Evolutionary conservation across 257 asterid genomes (phyloP).

Genomic region (Nicotiana paniculata): DNA sequence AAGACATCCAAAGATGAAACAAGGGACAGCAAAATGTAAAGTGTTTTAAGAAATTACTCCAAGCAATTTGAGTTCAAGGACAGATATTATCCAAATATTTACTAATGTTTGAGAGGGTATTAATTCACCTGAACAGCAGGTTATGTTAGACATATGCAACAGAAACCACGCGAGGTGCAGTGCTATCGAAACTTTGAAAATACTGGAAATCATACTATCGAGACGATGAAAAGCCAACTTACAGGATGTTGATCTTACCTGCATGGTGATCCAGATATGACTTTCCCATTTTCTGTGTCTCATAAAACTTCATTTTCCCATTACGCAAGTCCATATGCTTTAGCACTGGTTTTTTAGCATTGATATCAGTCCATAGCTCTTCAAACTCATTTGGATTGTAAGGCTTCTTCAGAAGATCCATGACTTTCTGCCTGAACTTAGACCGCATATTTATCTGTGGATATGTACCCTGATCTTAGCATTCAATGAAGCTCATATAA

Average conservation of each 20-base stretch:
- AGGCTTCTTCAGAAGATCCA: constrained; percentile 11
- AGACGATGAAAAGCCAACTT: neutral
- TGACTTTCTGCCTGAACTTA: constrained; percentile 10
- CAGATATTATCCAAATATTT: neutral
- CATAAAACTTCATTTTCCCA: neutral
- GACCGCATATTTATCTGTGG: neutral
- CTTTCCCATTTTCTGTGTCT: constrained; percentile 1
- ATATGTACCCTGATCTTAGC: neutral
- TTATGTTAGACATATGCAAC: neutral
- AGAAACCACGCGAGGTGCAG: constrained; percentile 5
- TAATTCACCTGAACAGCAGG: neutral
- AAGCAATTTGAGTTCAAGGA: neutral
- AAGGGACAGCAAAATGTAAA: neutral
- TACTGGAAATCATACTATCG: neutral
- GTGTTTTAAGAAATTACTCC: neutral
- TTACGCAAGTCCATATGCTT: constrained; percentile 7
- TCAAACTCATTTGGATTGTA: constrained; percentile 7
- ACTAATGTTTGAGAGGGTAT: neutral
- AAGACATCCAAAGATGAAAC: neutral
- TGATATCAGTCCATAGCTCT: neutral
- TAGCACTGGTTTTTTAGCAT: neutral
- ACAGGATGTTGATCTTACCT: constrained; percentile 7
- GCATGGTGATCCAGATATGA: constrained; percentile 5
- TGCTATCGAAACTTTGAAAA: neutral
- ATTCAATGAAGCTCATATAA: neutral